Evolutionary conservation across 139 green algal species (phyloP).

Genomic region (Raphidocelis subcapitata): DNA sequence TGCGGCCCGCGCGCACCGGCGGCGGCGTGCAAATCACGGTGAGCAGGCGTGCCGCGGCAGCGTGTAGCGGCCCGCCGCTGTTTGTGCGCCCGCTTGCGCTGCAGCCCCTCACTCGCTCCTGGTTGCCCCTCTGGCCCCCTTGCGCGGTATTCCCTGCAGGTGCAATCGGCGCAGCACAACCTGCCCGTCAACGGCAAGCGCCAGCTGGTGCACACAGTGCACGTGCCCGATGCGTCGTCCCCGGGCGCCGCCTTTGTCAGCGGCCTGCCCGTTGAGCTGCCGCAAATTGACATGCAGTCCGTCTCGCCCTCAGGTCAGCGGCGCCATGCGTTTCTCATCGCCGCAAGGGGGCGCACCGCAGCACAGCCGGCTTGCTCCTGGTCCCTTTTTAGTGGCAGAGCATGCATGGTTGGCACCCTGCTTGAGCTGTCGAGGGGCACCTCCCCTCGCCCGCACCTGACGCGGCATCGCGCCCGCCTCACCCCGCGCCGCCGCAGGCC

Average conservation of each 20-base stretch:
- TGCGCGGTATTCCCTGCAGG: not conserved
- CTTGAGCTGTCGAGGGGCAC: no score
- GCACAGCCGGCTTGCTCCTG: not conserved
- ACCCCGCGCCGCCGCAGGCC: not conserved
- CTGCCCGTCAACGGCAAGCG: conserved; percentile 72
- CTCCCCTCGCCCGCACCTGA: not conserved
- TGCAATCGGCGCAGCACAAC: conserved; percentile 67
- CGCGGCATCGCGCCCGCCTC: not conserved
- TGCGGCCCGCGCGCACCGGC: not conserved
- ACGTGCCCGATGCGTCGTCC: conserved; percentile 15
- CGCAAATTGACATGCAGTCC: conserved; percentile 9
- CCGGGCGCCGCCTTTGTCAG: not conserved
- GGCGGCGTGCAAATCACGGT: conserved; percentile 19
- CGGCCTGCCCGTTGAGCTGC: conserved; percentile 51
- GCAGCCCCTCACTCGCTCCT: no score
- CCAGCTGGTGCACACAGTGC: conserved; percentile 47
- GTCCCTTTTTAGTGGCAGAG: no score
- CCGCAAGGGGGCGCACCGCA: not conserved
- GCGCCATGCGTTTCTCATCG: no score
- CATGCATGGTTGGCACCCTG: no score
- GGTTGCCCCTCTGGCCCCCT: no score
- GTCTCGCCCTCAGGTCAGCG: conserved; percentile 64
- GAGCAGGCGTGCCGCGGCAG: not conserved
- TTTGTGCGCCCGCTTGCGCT: no score
- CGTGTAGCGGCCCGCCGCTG: no score